Base-by-base conservation (phyloP, 371 early-diverging fungal species). In the Astathelohania contejeani region DNA sequence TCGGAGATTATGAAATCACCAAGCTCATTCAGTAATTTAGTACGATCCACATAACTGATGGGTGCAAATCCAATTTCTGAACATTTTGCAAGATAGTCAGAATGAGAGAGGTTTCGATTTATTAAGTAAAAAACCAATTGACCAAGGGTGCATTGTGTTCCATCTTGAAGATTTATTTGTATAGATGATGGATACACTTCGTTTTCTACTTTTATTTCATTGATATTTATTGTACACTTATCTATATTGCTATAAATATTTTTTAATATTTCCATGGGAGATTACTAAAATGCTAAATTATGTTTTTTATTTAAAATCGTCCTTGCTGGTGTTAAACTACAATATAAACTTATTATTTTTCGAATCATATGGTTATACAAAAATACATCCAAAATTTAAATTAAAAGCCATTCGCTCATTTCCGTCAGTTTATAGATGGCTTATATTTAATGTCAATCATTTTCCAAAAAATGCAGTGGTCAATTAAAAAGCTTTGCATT, bases 31-130 rank as follows among this genome's bases (percentile, higher is more conserved):
- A 59, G 22, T 18, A 59, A 45, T 29, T 47, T 59, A 24, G 46
- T 59, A 26, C 52, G 60, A 52, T 59, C 60, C 3, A 49, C 39
- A 28, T 59, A 59, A 26, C 38, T 47, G 24, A 59, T 53, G 23
- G 43, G 37, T 4, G 26, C 27, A 24, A 59, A 32, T 16, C 49
- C 49, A 6, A 45, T 40, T 18, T 44, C 49, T 29, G 32, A 45
- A 23, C 60, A 59, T 38, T 52, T 19, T 16, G 27, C 44, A 25
- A 59, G 27, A 47, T 59, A 59, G 32, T 29, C 20, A 10, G 60
- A 52, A 24, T 59, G 52, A 22, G 35, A 26, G n/a, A 52, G 22
- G 19, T 50, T 22, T 23, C 19, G 51, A 44, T 59, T 59, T 32
- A 40, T 19, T 14, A 59, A 19, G 20, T 48, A 59, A 51, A 40